Evolutionary conservation across 2,329 filamentous ascomycete species (phyloP), one percentile per base, ranked within the genome.

Genomic region (Trichoderma oligosporum): DNA sequence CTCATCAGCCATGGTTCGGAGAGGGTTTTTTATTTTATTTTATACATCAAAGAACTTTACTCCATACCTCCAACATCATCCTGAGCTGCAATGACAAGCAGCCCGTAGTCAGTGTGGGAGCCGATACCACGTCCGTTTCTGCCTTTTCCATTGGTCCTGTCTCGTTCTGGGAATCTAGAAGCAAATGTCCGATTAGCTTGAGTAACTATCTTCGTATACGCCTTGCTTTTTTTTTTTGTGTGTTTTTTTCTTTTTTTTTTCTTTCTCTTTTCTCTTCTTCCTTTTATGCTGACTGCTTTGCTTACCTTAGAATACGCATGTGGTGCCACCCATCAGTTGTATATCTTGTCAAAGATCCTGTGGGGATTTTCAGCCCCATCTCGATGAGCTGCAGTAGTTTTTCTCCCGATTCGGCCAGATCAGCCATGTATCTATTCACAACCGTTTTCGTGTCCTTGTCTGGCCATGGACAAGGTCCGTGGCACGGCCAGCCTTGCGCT

Each of bases 261-360:
- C n/a, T n/a, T n/a, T n/a, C n/a, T n/a, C n/a, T n/a, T n/a, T n/a
- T n/a, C n/a, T n/a, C n/a, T n/a, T n/a, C n/a, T n/a, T n/a, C n/a
- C 14, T 12, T 18, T 2, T 24, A 14, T 44, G 9, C n/a, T 16
- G 18, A 14, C 16, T 25, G 56, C 69, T 61, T 61, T 25, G 56
- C 69, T 61, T 61, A 75, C 75, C 78, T 71, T 1, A 80, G 68
- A 16, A 78, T 68, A 5, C 78, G 70, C 69, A 78, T 73, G 60
- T 80, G 77, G 58, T 81, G 77, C 77, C 78, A 81, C 0, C 78
- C 78, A 56, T 81, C 78, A 7, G 71, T 60, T 1, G 76, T 78
- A 36, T 74, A 70, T 14, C 67, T 63, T 4, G 70, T 75, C 20
- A 80, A 62, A 18, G 74, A 71, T 3, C 74, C 73, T 4, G 67